Evolutionary conservation across 495 filamentous ascomycete genomes (phyloP).

Genomic region (Haplographium delicatum): DNA sequence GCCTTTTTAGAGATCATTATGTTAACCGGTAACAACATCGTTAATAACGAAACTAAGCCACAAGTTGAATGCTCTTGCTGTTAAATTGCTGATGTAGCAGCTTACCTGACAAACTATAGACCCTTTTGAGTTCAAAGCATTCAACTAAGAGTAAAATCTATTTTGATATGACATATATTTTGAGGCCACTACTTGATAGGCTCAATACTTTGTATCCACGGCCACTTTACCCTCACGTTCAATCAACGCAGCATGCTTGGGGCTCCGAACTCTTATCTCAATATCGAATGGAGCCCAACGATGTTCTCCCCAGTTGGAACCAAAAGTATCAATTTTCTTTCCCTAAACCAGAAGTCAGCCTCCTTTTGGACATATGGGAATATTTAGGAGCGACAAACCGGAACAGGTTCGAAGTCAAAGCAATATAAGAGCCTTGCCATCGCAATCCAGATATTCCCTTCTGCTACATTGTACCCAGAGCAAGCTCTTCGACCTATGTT

Average conservation of each 20-base stretch:
- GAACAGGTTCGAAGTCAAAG: constrained; percentile 30
- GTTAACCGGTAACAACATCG: too few species aligned
- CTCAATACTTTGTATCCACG: constrained; percentile 3
- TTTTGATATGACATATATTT: too few species aligned
- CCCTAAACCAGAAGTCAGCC: neutral
- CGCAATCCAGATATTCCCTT: constrained; percentile 37
- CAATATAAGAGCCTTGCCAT: constrained; percentile 39
- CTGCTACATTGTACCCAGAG: constrained; percentile 40
- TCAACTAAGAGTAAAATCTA: too few species aligned
- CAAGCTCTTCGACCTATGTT: constrained; percentile 34
- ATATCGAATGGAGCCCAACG: constrained; percentile 1
- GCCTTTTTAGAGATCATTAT: too few species aligned
- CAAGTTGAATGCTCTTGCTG: too few species aligned
- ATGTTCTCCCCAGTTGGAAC: constrained; percentile 3
- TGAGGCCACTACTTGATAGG: too few species aligned
- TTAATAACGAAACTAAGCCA: too few species aligned
- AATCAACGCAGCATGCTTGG: constrained; percentile 10
- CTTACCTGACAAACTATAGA: too few species aligned
- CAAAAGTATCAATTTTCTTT: constrained; percentile 12
- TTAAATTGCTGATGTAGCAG: too few species aligned
- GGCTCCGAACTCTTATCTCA: constrained; percentile 9
- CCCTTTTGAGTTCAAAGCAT: neutral
- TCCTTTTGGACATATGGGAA: too few species aligned
- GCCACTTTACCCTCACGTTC: constrained; percentile 3
- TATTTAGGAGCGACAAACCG: too few species aligned